Evolutionary conservation across 2,329 filamentous ascomycete species (phyloP), one percentile per base, ranked within the genome.

Genomic region (Fusarium armeniacum): DNA sequence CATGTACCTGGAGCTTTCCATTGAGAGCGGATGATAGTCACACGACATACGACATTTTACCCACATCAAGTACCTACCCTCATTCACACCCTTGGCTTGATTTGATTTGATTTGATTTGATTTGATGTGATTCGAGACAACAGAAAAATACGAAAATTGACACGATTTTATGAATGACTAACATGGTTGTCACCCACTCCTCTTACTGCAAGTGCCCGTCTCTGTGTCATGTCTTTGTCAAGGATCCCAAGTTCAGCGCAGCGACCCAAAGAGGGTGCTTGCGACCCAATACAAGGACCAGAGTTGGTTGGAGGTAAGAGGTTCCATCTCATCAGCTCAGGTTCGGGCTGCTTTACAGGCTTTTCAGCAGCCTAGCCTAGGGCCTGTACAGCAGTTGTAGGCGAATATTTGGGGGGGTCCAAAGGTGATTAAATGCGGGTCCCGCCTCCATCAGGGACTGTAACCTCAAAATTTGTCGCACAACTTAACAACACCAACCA

Each of bases 391-490:
- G 36, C 22, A 52, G 36, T 30, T 61, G 24, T 38, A 38, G 44
- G 44, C 33, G 38, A 24, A 12, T 18, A 18, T 15, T 12, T 35
- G 20, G 32, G 41, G 26, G 28, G 40, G 13, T 10, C 41, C 35
- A 20, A 50, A 43, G 24, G 55, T 58, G 52, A 58, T 52, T 28
- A 52, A 41, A 28, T 52, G n/a, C 26, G 49, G 49, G 35, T 16
- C 44, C 28, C 33, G 38, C 33, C 20, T n/a, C 40, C 52, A 45
- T 46, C 13, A 52, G 57, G 35, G 30, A 62, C 38, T 53, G 26
- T 35, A 52, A 52, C 47, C 30, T 44, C 24, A 28, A 52, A 65
- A 40, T 65, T 53, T 65, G 62, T 65, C 53, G 61, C 62, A 60
- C 62, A 60, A 64, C 44, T 26, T 49, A 26, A 36, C 40, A 24